Evolutionary conservation across 768 basidiomycete species (phyloP), one percentile per base, ranked within the genome.

Genomic region (Phaeotremella skinneri): DNA sequence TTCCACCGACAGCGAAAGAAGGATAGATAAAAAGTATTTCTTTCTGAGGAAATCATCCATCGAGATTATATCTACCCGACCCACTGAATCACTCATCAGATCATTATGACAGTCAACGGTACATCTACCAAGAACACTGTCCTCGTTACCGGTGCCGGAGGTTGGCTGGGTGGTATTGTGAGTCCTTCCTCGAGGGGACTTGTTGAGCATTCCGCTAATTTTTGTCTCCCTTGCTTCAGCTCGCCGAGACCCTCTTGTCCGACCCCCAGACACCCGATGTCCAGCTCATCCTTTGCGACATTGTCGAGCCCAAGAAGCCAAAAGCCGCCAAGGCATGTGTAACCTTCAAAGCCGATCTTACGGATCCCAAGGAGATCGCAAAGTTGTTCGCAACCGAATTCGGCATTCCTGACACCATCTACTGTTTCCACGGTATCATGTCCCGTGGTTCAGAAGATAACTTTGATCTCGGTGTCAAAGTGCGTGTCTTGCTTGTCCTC

Each of bases 281-380:
- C 27, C 77, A 78, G 26, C 77, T 85, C 49, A 83, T 84, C 57
- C 80, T 84, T 30, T 80, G 78, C 51, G 84, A 84, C 62, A 79
- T 84, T 43, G 75, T 76, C 55, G 74, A 76, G 59, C 76, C 76
- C 50, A 69, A 73, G 49, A 53, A 69, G 11, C 76, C 76, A 39
- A 72, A 72, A 37, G 70, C 62, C 3, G 67, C 72, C 39, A 62
- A 73, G 29, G 61, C 73, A 41, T 62, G 59, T 54, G 56, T 75
- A 54, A 54, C 62, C 30, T 56, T 64, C 58, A 76, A 76, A 56
- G 75, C 76, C 58, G 76, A 78, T 55, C 54, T 78, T 27, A 58
- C 62, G 21, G 65, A 74, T 50, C 53, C 52, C 17, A 61, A 60
- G 20, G 69, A 69, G 55, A 67, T 78, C 25, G 64, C 69, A 29